Conservation (phyloP, 1,139 yeast species). For the Geotrichum reessii region DNA sequence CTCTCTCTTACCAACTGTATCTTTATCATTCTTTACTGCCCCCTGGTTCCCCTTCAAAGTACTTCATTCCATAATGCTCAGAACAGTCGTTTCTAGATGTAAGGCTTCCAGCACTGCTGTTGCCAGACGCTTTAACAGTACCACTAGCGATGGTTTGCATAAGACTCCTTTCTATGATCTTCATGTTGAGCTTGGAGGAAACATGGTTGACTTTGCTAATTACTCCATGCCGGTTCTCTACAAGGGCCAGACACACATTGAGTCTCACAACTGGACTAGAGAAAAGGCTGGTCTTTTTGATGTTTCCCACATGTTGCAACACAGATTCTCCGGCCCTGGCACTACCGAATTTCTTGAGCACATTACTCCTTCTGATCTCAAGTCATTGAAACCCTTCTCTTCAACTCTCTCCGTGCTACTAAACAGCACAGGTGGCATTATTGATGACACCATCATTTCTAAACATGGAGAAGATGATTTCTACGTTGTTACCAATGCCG, state of each 20-base stretch:
- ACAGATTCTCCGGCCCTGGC: slow-evolving; percentile 61
- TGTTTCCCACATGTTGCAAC: slow-evolving; percentile 96
- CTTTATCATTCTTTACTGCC: slow-evolving; percentile 3
- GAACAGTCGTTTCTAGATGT: slow-evolving; percentile 3
- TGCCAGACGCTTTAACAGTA: slow-evolving; percentile 15
- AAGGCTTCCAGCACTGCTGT: slow-evolving; percentile 1
- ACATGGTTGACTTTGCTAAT: slow-evolving; percentile 94
- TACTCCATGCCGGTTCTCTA: slow-evolving; percentile 91
- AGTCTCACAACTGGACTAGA: slow-evolving; percentile 93
- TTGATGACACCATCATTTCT: slow-evolving; percentile 87
- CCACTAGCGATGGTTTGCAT: slow-evolving; percentile 16
- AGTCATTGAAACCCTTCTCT: slow-evolving; percentile 47
- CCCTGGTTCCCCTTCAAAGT: not conserved
- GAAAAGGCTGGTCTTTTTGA: slow-evolving; percentile 83
- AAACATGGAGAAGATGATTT: slow-evolving; percentile 71
- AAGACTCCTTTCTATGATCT: slow-evolving; percentile 81
- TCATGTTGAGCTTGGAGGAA: slow-evolving; percentile 74
- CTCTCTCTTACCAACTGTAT: slow-evolving; percentile 15
- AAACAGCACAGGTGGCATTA: slow-evolving; percentile 67
- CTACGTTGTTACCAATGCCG: slow-evolving; percentile 96
- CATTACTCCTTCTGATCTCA: slow-evolving; percentile 80
- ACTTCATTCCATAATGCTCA: slow-evolving; percentile 6
- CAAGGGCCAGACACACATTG: slow-evolving; percentile 75
- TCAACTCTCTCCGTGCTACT: slow-evolving; percentile 76
- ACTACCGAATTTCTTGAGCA: slow-evolving; percentile 67